A percentile compares a stretch with the other conserved stretches of the same genome.
Conservation (phyloP, 2,329 filamentous ascomycete species). For the Colletotrichum coccodes region DNA sequence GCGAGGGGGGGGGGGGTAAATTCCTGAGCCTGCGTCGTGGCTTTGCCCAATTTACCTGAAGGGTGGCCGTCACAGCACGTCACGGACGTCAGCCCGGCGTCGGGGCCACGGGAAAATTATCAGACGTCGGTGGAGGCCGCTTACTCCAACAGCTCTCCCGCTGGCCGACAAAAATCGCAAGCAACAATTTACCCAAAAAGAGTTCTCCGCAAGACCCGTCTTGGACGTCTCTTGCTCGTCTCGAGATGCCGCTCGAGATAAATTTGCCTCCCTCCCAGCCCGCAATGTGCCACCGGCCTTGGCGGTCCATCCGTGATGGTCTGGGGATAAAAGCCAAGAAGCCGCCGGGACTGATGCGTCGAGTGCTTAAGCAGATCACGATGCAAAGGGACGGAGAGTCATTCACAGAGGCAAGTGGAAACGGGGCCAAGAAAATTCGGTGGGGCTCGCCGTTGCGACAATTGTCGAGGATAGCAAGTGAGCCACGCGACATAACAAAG, state of each 20-base stretch:
- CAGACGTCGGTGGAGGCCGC: background rate
- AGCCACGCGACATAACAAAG: background rate
- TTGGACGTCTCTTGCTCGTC: background rate
- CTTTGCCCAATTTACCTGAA: conserved; percentile 14
- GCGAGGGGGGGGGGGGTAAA: background rate
- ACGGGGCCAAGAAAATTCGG: background rate
- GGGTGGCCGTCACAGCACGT: background rate
- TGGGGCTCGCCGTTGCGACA: background rate
- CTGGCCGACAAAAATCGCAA: no score
- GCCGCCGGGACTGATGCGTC: background rate
- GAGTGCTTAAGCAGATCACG: background rate
- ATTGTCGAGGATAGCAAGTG: background rate
- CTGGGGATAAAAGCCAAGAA: background rate
- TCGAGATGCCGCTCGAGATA: conserved; percentile 28
- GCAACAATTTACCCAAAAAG: conserved; percentile 14
- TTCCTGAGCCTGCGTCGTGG: background rate
- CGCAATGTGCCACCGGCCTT: background rate
- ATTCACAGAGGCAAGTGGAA: background rate
- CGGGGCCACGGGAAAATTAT: conserved; percentile 1
- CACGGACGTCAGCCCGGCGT: background rate
- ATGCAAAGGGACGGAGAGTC: background rate
- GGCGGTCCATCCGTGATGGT: background rate
- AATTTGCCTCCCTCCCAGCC: background rate
- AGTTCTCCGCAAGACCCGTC: background rate
- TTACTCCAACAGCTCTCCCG: background rate